Conservation (phyloP, 169 alveolate species). For the Eimeria brunetti region DNA sequence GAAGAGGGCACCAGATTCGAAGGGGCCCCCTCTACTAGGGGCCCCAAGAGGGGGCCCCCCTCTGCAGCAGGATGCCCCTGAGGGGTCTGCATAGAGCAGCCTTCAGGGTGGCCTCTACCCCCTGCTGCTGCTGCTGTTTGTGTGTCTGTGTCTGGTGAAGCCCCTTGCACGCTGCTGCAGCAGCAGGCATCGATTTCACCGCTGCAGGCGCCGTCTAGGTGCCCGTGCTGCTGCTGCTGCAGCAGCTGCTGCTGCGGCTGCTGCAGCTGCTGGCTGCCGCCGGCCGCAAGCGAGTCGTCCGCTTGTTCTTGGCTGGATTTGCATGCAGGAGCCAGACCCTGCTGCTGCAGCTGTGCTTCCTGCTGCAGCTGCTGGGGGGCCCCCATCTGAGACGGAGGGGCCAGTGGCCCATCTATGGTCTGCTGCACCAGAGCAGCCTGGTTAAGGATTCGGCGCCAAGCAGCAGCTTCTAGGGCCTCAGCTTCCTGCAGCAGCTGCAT, state of each 20-base stretch:
- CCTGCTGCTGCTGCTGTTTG: not conserved
- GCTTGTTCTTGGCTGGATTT: not conserved
- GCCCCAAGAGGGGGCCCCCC: no score
- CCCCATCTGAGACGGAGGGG: slow-evolving; percentile 20
- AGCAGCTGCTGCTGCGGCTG: not conserved
- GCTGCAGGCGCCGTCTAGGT: not conserved
- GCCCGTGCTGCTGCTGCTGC: not conserved
- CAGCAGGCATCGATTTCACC: not conserved
- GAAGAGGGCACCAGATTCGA: not conserved
- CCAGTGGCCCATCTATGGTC: slow-evolving; percentile 56
- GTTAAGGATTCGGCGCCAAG: slow-evolving; percentile 12
- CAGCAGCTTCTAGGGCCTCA: slow-evolving; percentile 3
- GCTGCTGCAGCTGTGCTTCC: not conserved
- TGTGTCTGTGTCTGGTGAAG: not conserved
- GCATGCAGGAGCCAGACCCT: not conserved
- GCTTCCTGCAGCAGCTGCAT: slow-evolving; percentile 44
- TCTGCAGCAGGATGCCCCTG: not conserved
- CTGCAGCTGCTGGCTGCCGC: not conserved
- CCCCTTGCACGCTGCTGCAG: not conserved
- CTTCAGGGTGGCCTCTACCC: not conserved
- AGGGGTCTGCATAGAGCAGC: not conserved
- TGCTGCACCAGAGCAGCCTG: slow-evolving; percentile 55
- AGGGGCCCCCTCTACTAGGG: not conserved
- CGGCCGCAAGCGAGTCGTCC: not conserved
- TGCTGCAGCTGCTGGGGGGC: slow-evolving; percentile 44